Base-by-base conservation (phyloP, 2,329 filamentous ascomycete genomes). In the Colletotrichum lini region DNA sequence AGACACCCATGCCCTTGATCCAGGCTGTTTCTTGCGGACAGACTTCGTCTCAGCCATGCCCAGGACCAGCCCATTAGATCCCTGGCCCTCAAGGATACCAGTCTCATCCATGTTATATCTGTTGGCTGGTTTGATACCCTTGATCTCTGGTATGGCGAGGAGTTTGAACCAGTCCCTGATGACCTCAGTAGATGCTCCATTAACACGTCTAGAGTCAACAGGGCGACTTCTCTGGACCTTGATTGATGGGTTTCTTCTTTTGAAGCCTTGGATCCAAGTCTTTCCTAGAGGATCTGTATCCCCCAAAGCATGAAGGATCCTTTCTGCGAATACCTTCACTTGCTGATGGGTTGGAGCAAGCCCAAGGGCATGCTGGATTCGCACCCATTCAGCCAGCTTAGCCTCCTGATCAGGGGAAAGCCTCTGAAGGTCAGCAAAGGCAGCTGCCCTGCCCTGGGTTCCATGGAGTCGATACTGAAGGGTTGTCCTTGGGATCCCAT, bases 21-120 rank as follows among this genome's bases (percentile, higher is more conserved):
- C n/a, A n/a, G n/a, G n/a, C n/a, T n/a, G n/a, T n/a, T n/a, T n/a
- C n/a, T n/a, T n/a, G n/a, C n/a, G n/a, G n/a, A n/a, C n/a, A n/a
- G n/a, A n/a, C n/a, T n/a, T n/a, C n/a, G n/a, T n/a, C n/a, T n/a
- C n/a, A n/a, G n/a, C n/a, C n/a, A n/a, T n/a, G n/a, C n/a, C n/a
- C n/a, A n/a, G n/a, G n/a, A n/a, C n/a, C n/a, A n/a, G n/a, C n/a
- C n/a, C n/a, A n/a, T n/a, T n/a, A n/a, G n/a, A n/a, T n/a, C n/a
- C n/a, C n/a, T n/a, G n/a, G n/a, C n/a, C n/a, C n/a, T n/a, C n/a
- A n/a, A n/a, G n/a, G n/a, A n/a, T n/a, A n/a, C n/a, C n/a, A n/a
- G n/a, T n/a, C n/a, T n/a, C n/a, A 52, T 74, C 66, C 42, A 74
- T 72, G 66, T 60, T 70, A 12, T 30, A 57, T 30, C 44, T 50